Evolutionary conservation across 2,329 filamentous ascomycete genomes (phyloP).

Genomic region (Emmonsiellopsis sp.): DNA sequence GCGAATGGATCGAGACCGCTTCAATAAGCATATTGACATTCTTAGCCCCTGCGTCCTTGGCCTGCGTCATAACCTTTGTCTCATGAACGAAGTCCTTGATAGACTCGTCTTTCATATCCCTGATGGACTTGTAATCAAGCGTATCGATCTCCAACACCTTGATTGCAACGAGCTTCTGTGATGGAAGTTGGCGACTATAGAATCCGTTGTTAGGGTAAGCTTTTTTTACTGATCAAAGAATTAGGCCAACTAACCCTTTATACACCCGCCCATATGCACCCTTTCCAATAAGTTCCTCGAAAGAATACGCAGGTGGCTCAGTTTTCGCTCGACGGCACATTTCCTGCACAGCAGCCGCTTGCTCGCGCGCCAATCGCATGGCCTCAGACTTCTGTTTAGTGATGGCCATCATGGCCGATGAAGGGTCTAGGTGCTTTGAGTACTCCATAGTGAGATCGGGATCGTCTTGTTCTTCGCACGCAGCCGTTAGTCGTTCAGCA

Average conservation of each 20-base stretch:
- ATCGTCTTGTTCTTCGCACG: constrained; percentile 1
- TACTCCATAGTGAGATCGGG: constrained; percentile 18
- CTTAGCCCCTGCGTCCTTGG: constrained; percentile 52
- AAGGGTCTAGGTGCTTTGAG: constrained; percentile 28
- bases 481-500: neutral
- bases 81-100: constrained; percentile 52
- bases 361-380: constrained; percentile 37
- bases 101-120: constrained; percentile 40
- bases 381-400: constrained; percentile 42
- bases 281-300: constrained; percentile 44
- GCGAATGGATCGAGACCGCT: constrained; percentile 54
- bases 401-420: constrained; percentile 35
- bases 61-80: constrained; percentile 53
- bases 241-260: constrained; percentile 29
- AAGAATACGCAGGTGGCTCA: constrained; percentile 38
- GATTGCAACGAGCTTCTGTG: constrained; percentile 38
- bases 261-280: constrained; percentile 44
- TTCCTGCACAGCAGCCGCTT: constrained; percentile 36
- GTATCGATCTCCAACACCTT: constrained; percentile 45
- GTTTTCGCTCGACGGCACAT: constrained; percentile 39
- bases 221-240: neutral
- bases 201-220: constrained; percentile 5
- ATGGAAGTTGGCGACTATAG: constrained; percentile 26
- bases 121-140: constrained; percentile 37
- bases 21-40: constrained; percentile 59